Percentiles rank a stretch among this genome's conserved stretches.
Evolutionary conservation across 2,329 filamentous ascomycete species (phyloP).

Genomic region (Anisogramma anomala): DNA sequence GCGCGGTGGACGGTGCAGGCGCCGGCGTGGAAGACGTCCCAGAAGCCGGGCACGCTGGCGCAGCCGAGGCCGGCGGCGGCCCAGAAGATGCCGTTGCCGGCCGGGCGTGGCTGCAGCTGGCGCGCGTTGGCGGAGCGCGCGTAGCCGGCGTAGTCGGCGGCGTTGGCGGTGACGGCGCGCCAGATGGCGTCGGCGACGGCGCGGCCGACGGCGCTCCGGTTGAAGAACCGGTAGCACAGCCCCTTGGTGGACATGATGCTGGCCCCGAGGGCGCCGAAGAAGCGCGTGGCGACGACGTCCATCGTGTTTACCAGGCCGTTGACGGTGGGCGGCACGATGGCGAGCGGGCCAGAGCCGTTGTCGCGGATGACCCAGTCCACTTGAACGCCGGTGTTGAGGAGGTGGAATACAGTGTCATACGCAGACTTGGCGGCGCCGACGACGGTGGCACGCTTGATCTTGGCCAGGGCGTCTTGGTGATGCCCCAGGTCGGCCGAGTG

Average conservation of each 20-base stretch:
- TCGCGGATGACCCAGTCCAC: slow-evolving; percentile 48
- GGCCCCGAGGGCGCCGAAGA: slow-evolving; percentile 19
- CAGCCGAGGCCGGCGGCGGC: slow-evolving; percentile 22
- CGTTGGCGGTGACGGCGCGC: slow-evolving; percentile 12
- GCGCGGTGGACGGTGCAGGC: slow-evolving; percentile 19
- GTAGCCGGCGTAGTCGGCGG: neutral
- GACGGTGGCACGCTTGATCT: slow-evolving; percentile 33
- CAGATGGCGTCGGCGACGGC: slow-evolving; percentile 14
- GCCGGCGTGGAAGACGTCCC: slow-evolving; percentile 22
- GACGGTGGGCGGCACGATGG: slow-evolving; percentile 35
- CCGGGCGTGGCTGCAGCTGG: neutral
- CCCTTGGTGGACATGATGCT: slow-evolving; percentile 23
- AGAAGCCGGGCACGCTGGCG: slow-evolving; percentile 24
- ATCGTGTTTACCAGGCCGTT: slow-evolving; percentile 23
- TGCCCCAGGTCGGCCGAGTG: slow-evolving; percentile 43
- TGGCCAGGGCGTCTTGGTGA: slow-evolving; percentile 24
- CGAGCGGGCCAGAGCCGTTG: slow-evolving; percentile 43
- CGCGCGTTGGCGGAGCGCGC: neutral
- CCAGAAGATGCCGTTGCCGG: slow-evolving; percentile 24
- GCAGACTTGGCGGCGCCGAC: slow-evolving; percentile 52
- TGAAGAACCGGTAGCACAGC: slow-evolving; percentile 18
- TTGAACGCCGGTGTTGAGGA: slow-evolving; percentile 38
- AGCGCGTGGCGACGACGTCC: slow-evolving; percentile 14
- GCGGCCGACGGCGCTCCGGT: slow-evolving; percentile 18
- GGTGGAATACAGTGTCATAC: slow-evolving; percentile 51